Percentiles rank a stretch among this genome's conserved stretches.
These are phyloP conservation scores for Saccharata proteae DNA, from an alignment of 2,329 filamentous ascomycete genomes.

Conservation along the genomic window DNA sequence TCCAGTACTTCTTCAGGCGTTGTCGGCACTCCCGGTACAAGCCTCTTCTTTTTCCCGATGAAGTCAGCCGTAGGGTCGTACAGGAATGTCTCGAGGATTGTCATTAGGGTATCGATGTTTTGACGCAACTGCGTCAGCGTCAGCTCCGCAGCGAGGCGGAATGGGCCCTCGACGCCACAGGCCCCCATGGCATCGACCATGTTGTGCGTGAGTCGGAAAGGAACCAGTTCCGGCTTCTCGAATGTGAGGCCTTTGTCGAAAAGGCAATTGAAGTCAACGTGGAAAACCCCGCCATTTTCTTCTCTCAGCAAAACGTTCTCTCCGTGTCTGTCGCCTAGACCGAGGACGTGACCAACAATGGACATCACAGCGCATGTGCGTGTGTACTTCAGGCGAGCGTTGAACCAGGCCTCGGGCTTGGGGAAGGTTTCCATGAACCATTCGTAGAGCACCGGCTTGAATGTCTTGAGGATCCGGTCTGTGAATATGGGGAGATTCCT, in stretches of 20 bases:
- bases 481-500: slow-evolving; percentile 57
- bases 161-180: slow-evolving; percentile 84
- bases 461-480: slow-evolving; percentile 49
- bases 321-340: slow-evolving; percentile 84
- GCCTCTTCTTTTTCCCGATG: slow-evolving; percentile 53
- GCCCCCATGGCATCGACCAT: slow-evolving; percentile 97
- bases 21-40: slow-evolving; percentile 45
- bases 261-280: slow-evolving; percentile 98
- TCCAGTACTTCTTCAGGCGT: slow-evolving; percentile 75
- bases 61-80: slow-evolving; percentile 95
- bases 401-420: slow-evolving; percentile 85
- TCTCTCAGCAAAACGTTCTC: slow-evolving; percentile 96
- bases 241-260: slow-evolving; percentile 98
- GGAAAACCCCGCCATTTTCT: slow-evolving; percentile 83
- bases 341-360: slow-evolving; percentile 95
- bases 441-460: slow-evolving; percentile 73
- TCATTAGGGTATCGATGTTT: slow-evolving; percentile 94
- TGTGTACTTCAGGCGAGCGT: slow-evolving; percentile 77
- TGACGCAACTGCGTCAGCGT: slow-evolving; percentile 74
- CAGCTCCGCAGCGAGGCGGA: slow-evolving; percentile 80
- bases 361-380: slow-evolving; percentile 96
- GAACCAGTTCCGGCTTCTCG: slow-evolving; percentile 84
- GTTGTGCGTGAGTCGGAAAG: slow-evolving; percentile 95
- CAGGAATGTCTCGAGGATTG: slow-evolving; percentile 90
- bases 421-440: slow-evolving; percentile 97